Conservation (phyloP, 768 basidiomycete species). For the Calocybe cyanea region DNA sequence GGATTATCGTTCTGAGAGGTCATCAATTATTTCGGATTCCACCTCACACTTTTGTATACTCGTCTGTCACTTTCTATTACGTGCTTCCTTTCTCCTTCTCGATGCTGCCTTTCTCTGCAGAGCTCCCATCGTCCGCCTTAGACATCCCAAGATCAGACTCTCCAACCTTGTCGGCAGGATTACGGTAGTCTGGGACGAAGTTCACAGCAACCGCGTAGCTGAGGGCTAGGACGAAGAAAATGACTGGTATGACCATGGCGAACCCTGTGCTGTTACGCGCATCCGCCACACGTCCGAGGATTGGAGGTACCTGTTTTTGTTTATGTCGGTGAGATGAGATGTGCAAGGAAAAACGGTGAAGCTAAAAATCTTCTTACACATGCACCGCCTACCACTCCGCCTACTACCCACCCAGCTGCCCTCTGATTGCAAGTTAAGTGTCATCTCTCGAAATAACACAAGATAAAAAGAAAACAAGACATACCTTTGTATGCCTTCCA, state of each 20-base stretch:
- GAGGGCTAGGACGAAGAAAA: constrained; percentile 26
- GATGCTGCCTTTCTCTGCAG: constrained; percentile 4
- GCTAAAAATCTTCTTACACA: constrained; percentile 22
- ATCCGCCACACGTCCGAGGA: constrained; percentile 28
- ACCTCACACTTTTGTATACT: background rate
- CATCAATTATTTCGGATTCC: no score
- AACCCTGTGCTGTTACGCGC: constrained; percentile 27
- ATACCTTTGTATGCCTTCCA: constrained; percentile 27
- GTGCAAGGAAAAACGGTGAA: no score
- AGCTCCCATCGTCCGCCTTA: background rate
- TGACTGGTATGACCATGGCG: constrained; percentile 29
- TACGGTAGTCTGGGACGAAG: constrained; percentile 25
- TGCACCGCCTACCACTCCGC: constrained; percentile 29
- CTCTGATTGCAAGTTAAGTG: constrained; percentile 17
- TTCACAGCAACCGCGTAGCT: constrained; percentile 27
- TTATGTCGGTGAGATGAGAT: background rate
- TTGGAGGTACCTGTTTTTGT: constrained; percentile 22
- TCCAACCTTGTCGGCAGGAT: constrained; percentile 22
- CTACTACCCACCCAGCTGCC: constrained; percentile 28
- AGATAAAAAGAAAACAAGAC: background rate
- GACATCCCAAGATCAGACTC: constrained; percentile 5
- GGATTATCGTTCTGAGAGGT: background rate
- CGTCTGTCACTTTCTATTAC: constrained; percentile 6
- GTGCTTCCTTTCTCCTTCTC: constrained; percentile 12
- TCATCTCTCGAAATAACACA: background rate